A percentile compares a stretch with the other conserved stretches of the same genome.
phyloP scores from a whole-genome alignment of 1,139 yeast genomes.

The Zygoascus hellenicus region DNA sequence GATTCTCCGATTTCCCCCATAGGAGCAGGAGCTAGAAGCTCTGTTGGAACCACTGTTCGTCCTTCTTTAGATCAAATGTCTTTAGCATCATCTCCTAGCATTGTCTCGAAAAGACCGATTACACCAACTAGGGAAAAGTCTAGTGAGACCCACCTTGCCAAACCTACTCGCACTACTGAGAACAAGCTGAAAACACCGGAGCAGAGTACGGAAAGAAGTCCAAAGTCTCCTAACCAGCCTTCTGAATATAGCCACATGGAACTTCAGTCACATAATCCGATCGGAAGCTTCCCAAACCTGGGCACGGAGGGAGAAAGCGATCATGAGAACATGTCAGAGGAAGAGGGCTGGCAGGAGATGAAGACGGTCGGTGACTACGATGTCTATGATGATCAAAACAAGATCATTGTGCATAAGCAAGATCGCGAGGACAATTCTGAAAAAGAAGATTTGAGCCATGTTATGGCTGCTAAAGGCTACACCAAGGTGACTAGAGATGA shows the following conservation, averaged over 20 bases:
- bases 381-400: constrained; percentile 54
- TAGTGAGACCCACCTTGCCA: too few relatives aligned
- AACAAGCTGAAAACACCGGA: not conserved
- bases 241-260: constrained; percentile 22
- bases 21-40: not conserved
- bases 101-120: too few relatives aligned
- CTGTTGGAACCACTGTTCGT: not conserved
- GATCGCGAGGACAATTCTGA: constrained; percentile 20
- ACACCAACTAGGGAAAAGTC: too few relatives aligned
- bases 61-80: not conserved
- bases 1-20: constrained; percentile 1
- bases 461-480: constrained; percentile 48
- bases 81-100: too few relatives aligned
- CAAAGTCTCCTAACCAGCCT: constrained; percentile 5
- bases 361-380: constrained; percentile 54
- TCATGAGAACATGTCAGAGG: constrained; percentile 14
- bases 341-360: constrained; percentile 51
- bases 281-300: constrained; percentile 12
- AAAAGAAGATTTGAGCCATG: constrained; percentile 21
- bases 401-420: constrained; percentile 35
- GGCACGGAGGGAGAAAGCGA: constrained; percentile 4
- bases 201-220: not conserved
- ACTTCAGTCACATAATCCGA: constrained; percentile 11
- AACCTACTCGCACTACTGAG: not conserved
- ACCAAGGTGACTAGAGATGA: constrained; percentile 90